These are phyloP conservation scores for Aphanomyces invadans DNA, from an alignment of 352 stramenopile genomes.

Conservation along the genomic window DNA sequence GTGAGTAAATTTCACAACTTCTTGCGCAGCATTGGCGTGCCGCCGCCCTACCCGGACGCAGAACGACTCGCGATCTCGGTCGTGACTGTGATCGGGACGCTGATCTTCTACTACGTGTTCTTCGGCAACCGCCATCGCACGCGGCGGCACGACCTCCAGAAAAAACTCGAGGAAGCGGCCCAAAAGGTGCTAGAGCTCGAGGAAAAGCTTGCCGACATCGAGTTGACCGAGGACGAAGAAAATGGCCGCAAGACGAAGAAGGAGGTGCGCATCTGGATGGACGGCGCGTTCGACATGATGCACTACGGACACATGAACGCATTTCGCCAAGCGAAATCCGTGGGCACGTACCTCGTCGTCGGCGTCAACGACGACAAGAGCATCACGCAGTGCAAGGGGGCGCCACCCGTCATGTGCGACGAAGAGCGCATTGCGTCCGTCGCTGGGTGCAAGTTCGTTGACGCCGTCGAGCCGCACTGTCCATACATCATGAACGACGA, in stretches of 20 bases:
- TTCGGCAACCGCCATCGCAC: slow-evolving; percentile 80
- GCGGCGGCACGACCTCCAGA: slow-evolving; percentile 54
- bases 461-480: slow-evolving; percentile 95
- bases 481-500: slow-evolving; percentile 99
- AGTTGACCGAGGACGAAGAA: slow-evolving; percentile 57
- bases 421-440: slow-evolving; percentile 95
- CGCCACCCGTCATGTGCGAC: slow-evolving; percentile 94
- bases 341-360: slow-evolving; percentile 97
- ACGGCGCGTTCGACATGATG: slow-evolving; percentile 99
- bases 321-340: slow-evolving; percentile 92
- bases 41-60: slow-evolving; percentile 78
- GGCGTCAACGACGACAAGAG: slow-evolving; percentile 97
- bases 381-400: slow-evolving; percentile 95
- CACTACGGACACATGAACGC: slow-evolving; percentile 99
- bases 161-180: slow-evolving; percentile 68
- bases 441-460: slow-evolving; percentile 97
- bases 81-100: slow-evolving; percentile 67
- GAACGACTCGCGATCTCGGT: slow-evolving; percentile 77
- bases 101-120: slow-evolving; percentile 82
- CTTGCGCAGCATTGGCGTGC: slow-evolving; percentile 58
- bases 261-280: slow-evolving; percentile 97
- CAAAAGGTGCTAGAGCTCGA: slow-evolving; percentile 78
- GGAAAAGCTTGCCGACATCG: slow-evolving; percentile 76
- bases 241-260: slow-evolving; percentile 46
- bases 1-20: slow-evolving; percentile 64